Evolutionary conservation across 306 rosid species (phyloP), one percentile per base, ranked within the genome.

Genomic region (Ormosia semicastrata): DNA sequence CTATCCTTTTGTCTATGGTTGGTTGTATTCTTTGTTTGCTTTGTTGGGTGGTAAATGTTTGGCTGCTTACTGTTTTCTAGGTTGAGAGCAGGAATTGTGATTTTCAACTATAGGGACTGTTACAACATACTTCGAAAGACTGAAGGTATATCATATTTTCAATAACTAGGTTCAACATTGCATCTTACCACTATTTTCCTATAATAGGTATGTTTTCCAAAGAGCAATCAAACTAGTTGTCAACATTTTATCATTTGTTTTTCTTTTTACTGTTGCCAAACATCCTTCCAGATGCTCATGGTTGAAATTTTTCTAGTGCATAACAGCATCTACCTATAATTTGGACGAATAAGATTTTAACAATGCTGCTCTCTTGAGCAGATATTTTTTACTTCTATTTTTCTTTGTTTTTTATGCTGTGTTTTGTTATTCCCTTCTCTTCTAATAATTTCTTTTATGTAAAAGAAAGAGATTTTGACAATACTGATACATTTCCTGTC

Each of bases 61-160:
- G 18, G 18, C 76, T 71, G 58, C 69, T 54, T 76, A 18, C 41
- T 71, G 3, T 69, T 81, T 56, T 86, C 53, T 79, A 95, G 99
- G 91, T 83, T 82, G 84, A 88, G 82, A 77, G 87, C 87, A 69
- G 97, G 92, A 86, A 84, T 91, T 81, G 99, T 95, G 77, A 85
- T 95, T 76, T 95, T 95, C 89, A 95, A 95, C 89, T 95, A 95
- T 81, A 90, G 89, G 80, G 98, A 93, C 90, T 88, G 88, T 85
- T 87, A 88, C 89, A 89, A 86, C 86, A 84, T 71, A 40, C 82
- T 89, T 71, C 92, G 87, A 37, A 93, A 93, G 88, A 95, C 98
- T 81, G 99, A 95, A 95, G 98, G 99, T 95, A 86, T 74, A 40
- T 7, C 75, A 60, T 36, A 58, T 71, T 78, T 65, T 83, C 66